phyloP scores from a whole-genome alignment of 73 alveolate genomes.

The Urostyla sp. region DNA sequence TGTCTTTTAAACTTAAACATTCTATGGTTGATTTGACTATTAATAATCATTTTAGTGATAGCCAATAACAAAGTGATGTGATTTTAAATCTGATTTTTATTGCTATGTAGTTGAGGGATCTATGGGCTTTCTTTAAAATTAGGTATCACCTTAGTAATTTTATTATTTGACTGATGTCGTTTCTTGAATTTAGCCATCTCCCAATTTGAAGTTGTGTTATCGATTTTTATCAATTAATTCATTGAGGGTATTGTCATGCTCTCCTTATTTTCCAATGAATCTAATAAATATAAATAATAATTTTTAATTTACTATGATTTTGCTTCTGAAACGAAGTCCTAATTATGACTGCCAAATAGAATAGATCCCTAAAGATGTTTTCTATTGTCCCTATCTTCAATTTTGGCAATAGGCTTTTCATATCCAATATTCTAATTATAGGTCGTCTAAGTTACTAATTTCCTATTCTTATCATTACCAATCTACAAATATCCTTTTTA shows the following conservation, averaged over 20 bases:
- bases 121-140: constrained; percentile 33
- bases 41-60: constrained; percentile 18
- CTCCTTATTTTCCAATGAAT: not conserved
- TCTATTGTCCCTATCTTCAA: not conserved
- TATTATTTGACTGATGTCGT: constrained; percentile 26
- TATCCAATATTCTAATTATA: not conserved
- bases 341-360: not conserved
- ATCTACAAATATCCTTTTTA: constrained; percentile 6
- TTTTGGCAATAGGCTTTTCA: not conserved
- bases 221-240: constrained; percentile 19
- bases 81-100: constrained; percentile 9
- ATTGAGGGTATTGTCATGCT: not conserved
- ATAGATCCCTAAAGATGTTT: constrained; percentile 4
- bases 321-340: not conserved
- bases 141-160: not conserved
- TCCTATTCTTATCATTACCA: constrained; percentile 11
- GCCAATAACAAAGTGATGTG: constrained; percentile 39
- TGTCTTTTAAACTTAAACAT: not conserved
- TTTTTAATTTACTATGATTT: constrained; percentile 11
- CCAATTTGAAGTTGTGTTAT: constrained; percentile 25
- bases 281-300: not conserved
- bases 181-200: constrained; percentile 27
- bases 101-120: not conserved
- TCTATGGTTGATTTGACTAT: not conserved
- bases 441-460: not conserved